Percentiles rank a stretch among this genome's conserved stretches.
These are phyloP conservation scores for Exophiala sp. DNA, from an alignment of 2,329 filamentous ascomycete species.

Conservation along the genomic window DNA sequence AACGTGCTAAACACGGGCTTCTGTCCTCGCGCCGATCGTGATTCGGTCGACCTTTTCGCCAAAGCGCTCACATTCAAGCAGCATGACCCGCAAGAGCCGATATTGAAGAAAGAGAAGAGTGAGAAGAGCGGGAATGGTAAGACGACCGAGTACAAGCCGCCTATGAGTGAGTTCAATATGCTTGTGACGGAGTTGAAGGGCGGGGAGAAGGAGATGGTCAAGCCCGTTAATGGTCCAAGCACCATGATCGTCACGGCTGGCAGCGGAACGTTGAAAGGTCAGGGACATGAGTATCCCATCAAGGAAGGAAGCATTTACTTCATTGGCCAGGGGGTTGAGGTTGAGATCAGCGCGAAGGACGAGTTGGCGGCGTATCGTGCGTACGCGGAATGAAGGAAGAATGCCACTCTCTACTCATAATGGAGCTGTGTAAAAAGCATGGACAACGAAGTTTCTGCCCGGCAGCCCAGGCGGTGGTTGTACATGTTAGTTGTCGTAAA, in stretches of 20 bases:
- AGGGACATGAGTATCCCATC: conserved; percentile 52
- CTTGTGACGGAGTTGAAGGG: conserved; percentile 55
- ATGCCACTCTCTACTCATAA: too few species aligned
- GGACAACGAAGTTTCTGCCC: too few species aligned
- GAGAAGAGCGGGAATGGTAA: conserved; percentile 55
- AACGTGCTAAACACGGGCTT: conserved; percentile 74
- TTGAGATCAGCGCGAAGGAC: conserved; percentile 40
- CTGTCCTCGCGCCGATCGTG: conserved; percentile 63
- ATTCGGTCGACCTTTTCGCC: conserved; percentile 62
- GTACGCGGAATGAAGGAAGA: conserved; percentile 34
- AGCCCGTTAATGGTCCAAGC: conserved; percentile 57
- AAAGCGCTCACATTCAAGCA: conserved; percentile 62
- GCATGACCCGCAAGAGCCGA: conserved; percentile 55
- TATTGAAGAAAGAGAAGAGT: conserved; percentile 51
- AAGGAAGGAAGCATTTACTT: conserved; percentile 65
- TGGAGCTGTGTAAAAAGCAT: too few species aligned
- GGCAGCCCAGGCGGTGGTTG: too few species aligned
- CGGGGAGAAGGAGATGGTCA: conserved; percentile 58
- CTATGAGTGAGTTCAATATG: conserved; percentile 70
- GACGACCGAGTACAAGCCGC: conserved; percentile 62
- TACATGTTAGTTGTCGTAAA: too few species aligned
- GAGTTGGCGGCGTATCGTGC: conserved; percentile 49
- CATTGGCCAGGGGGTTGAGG: conserved; percentile 56
- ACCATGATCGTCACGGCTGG: conserved; percentile 63
- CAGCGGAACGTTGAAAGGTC: conserved; percentile 53